Evolutionary conservation across 177 flowering plant genomes (phyloP).

Genomic region (Tripterygium wilfordii): DNA sequence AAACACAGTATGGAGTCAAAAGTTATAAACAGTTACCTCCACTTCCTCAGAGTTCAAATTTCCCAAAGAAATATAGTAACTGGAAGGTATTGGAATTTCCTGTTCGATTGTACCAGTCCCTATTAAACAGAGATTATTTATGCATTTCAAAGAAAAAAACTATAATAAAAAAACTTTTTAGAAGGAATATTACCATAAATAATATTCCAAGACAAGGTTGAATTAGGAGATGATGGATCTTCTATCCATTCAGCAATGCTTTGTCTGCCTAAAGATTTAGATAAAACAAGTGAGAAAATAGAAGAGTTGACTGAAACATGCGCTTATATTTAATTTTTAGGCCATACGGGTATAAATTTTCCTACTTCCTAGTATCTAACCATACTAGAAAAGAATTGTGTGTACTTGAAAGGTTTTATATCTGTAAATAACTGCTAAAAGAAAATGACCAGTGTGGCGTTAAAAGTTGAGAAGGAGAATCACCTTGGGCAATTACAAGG

Average conservation of each 20-base stretch:
- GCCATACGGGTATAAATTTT: no score
- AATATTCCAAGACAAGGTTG: conserved; percentile 68
- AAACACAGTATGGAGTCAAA: not conserved
- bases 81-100: conserved; percentile 34
- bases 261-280: conserved; percentile 53
- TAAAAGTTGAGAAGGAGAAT: conserved; percentile 1
- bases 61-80: conserved; percentile 64
- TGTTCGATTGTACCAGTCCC: conserved; percentile 60
- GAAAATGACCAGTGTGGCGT: no score
- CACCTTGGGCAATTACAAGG: conserved; percentile 69
- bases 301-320: not conserved
- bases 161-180: not conserved
- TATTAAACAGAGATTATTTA: conserved; percentile 15
- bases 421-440: no score
- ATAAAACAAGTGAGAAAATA: not conserved
- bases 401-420: no score
- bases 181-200: conserved; percentile 47
- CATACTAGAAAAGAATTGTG: not conserved
- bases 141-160: not conserved
- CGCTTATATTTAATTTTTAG: no score
- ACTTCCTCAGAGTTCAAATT: conserved; percentile 50
- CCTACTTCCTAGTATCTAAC: no score
- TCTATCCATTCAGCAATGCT: conserved; percentile 61
- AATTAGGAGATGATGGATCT: conserved; percentile 66
- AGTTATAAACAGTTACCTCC: conserved; percentile 34